phyloP scores from a whole-genome alignment of 1,284 basidiomycete species.

The Austropuccinia psidii region DNA sequence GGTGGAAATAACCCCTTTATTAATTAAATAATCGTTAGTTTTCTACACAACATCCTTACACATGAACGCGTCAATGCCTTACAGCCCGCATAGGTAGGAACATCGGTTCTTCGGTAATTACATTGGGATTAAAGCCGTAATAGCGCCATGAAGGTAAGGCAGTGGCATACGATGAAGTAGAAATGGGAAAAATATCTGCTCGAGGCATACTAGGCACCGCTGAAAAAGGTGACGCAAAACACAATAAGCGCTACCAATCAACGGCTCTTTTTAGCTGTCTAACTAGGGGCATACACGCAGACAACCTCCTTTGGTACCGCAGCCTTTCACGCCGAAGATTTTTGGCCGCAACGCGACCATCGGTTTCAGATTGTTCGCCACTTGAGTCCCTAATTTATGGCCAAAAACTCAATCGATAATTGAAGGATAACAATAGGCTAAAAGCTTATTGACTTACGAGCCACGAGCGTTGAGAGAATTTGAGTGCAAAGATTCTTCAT shows the following conservation, averaged over 20 bases:
- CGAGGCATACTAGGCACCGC: constrained; percentile 10
- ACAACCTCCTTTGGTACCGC: constrained; percentile 16
- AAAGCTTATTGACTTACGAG: not conserved
- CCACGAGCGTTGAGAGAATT: not conserved
- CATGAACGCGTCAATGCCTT: not conserved
- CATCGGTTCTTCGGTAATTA: constrained; percentile 9
- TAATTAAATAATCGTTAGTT: not conserved
- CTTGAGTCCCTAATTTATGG: constrained; percentile 1
- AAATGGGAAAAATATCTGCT: not conserved
- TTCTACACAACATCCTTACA: not conserved
- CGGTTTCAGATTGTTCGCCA: constrained; percentile 19
- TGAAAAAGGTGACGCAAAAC: not conserved
- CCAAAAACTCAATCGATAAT: not conserved
- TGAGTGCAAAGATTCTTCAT: constrained; percentile 6
- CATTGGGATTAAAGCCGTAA: constrained; percentile 12
- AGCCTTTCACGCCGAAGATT: constrained; percentile 10
- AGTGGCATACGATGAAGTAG: constrained; percentile 11
- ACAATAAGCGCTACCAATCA: not conserved
- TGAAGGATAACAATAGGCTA: not conserved
- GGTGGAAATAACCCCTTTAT: constrained; percentile 22
- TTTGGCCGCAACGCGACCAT: constrained; percentile 23
- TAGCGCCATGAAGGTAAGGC: constrained; percentile 24
- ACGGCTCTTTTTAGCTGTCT: not conserved
- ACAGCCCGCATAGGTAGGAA: constrained; percentile 16
- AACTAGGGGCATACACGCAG: constrained; percentile 21